Base-by-base conservation (phyloP, 441 rosid species). In the Populus trichocarpa region DNA sequence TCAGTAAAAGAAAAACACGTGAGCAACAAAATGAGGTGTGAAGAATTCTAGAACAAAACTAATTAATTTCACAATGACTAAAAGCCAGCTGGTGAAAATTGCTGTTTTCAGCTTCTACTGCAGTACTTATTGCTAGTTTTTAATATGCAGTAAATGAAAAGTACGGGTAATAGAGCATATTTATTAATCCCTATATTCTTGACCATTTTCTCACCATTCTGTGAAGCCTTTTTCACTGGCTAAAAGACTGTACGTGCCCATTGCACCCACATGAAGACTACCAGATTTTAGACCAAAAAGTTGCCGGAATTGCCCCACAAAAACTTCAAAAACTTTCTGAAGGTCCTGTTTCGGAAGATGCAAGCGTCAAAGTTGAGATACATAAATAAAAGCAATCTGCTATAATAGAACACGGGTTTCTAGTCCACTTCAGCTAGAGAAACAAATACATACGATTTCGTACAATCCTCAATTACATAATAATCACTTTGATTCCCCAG, bases 301-400 rank as follows among this genome's bases (percentile, higher is more conserved):
- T 81, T 94, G 98, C 69, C 98, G 90, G 40, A 94, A 85, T 84
- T 96, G 99, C 77, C 98, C 98, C 91, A 89, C 81, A 84, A 94
- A 89, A 81, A 94, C 94, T 87, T 94, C 97, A 84, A 89, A 89
- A 77, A 94, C 81, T 79, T 80, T 76, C 83, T 85, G 86, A 77
- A 94, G 95, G 85, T 96, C 92, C 99, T 96, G 96, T 81, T 77
- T 80, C 82, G 76, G 42, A 84, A 86, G 10, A 23, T 46, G 73
- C 78, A 79, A 8, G 71, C 28, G 75, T 76, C 81, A 81, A 75
- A 73, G 33, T 74, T 33, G 70, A 81, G 82, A 73, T 79, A 81
- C 77, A 69, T 50, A 81, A 78, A 64, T 33, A 75, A 77, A 83
- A 82, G 68, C 75, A 71, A 77, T 61, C 73, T 22, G 69, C 70